Percentiles rank a stretch among this genome's conserved stretches.
Evolutionary conservation across 768 basidiomycete genomes (phyloP).

Genomic region (Phylloporus sp.): DNA sequence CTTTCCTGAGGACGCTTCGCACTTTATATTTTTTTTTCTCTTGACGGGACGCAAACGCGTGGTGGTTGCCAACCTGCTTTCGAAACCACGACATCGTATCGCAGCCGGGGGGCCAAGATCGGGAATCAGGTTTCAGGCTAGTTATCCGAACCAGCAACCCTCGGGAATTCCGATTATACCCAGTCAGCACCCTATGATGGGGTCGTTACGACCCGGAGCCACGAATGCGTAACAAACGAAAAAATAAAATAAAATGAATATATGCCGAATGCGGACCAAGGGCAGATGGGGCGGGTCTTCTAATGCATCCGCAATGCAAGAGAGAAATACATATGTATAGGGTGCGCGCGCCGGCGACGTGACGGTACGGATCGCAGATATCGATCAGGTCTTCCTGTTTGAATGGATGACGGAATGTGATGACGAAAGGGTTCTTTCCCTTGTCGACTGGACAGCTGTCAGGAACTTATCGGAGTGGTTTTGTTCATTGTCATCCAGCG

Average conservation of each 20-base stretch:
- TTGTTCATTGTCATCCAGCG: conserved; percentile 1
- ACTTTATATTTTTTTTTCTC: too few relatives aligned
- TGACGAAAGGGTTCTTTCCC: conserved; percentile 6
- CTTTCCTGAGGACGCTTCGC: conserved; percentile 9
- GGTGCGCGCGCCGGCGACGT: background rate
- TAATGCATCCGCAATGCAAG: conserved; percentile 13
- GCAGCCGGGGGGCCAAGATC: conserved; percentile 2
- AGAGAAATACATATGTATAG: too few relatives aligned
- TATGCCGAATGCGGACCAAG: too few relatives aligned
- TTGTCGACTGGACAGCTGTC: background rate
- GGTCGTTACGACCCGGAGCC: background rate
- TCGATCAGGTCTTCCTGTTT: conserved; percentile 8
- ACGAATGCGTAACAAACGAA: too few relatives aligned
- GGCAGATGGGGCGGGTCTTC: background rate
- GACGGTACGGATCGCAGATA: conserved; percentile 8
- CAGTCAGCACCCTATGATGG: background rate
- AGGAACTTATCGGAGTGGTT: conserved; percentile 11
- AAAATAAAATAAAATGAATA: too few relatives aligned
- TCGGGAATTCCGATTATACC: conserved; percentile 2
- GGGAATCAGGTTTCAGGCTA: conserved; percentile 11
- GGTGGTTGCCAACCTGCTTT: conserved; percentile 6
- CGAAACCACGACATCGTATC: background rate
- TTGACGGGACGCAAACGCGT: conserved; percentile 6
- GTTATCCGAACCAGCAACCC: conserved; percentile 3
- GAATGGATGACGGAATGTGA: conserved; percentile 17